phyloP scores from a whole-genome alignment of 1,284 basidiomycete genomes.

The Phellopilus nigrolimitatus region DNA sequence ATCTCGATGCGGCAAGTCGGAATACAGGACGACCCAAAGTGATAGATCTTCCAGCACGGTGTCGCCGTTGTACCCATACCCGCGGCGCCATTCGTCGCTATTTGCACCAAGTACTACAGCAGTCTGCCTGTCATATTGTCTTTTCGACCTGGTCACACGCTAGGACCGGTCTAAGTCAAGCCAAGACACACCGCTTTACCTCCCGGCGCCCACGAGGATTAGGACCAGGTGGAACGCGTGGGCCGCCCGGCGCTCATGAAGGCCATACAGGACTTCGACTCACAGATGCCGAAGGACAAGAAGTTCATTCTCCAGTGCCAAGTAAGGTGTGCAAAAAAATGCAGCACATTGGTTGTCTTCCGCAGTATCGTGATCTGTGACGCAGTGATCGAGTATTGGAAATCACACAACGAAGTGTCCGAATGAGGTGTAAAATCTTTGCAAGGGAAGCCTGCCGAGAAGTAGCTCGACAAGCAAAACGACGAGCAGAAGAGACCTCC shows the following conservation, averaged over 20 bases:
- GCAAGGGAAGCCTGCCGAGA: conserved; percentile 59
- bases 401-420: conserved; percentile 70
- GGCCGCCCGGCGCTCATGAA: conserved; percentile 72
- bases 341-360: background rate
- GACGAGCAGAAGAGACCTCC: conserved; percentile 49
- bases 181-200: conserved; percentile 64
- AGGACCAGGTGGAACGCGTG: conserved; percentile 51
- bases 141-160: conserved; percentile 56
- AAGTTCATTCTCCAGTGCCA: conserved; percentile 63
- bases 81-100: no score
- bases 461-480: conserved; percentile 59
- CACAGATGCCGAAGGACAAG: conserved; percentile 43
- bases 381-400: conserved; percentile 77
- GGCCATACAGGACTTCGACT: conserved; percentile 53
- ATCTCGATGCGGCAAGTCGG: conserved; percentile 47
- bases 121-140: conserved; percentile 49
- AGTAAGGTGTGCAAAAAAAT: conserved; percentile 35
- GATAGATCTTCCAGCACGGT: conserved; percentile 49
- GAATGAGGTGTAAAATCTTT: conserved; percentile 70
- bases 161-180: conserved; percentile 75
- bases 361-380: no score
- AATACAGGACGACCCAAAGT: conserved; percentile 43
- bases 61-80: conserved; percentile 56
- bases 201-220: conserved; percentile 69
- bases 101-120: conserved; percentile 45